These are phyloP conservation scores for Canna indica DNA, from an alignment of 176 grass and related monocot species.

Conservation along the genomic window DNA sequence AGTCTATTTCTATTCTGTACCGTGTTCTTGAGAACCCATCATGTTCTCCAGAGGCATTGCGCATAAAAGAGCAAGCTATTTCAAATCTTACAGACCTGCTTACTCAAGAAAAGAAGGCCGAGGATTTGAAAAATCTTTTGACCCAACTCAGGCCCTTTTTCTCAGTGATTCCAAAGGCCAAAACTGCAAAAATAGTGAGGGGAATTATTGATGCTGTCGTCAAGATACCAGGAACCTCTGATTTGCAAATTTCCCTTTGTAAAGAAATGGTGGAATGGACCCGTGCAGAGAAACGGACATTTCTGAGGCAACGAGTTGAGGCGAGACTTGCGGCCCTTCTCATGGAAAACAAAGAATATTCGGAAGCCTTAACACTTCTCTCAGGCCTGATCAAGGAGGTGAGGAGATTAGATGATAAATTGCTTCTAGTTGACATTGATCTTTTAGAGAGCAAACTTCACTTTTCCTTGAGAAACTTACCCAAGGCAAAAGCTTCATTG, in stretches of 20 bases:
- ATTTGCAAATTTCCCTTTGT: slow-evolving; percentile 78
- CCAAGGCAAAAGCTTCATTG: slow-evolving; percentile 76
- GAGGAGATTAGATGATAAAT: slow-evolving; percentile 74
- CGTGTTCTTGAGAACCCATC: slow-evolving; percentile 55
- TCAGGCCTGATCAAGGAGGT: slow-evolving; percentile 80
- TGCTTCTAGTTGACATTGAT: slow-evolving; percentile 87
- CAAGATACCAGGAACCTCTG: slow-evolving; percentile 66
- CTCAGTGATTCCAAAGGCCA: slow-evolving; percentile 69
- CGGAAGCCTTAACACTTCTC: slow-evolving; percentile 65
- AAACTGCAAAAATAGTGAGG: slow-evolving; percentile 85
- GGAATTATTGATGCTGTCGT: slow-evolving; percentile 69
- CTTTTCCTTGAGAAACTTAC: slow-evolving; percentile 75
- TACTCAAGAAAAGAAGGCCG: slow-evolving; percentile 57
- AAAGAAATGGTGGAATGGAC: slow-evolving; percentile 93
- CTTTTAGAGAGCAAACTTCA: slow-evolving; percentile 90
- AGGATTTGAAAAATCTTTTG: slow-evolving; percentile 63
- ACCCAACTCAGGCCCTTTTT: slow-evolving; percentile 81
- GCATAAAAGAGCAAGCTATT: slow-evolving; percentile 75
- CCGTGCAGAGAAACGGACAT: slow-evolving; percentile 68
- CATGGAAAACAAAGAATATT: slow-evolving; percentile 70
- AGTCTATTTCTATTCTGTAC: slow-evolving; percentile 75
- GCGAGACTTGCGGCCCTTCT: slow-evolving; percentile 69
- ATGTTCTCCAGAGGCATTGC: slow-evolving; percentile 55
- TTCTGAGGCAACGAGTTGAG: slow-evolving; percentile 71
- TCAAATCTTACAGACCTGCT: slow-evolving; percentile 64